Conservation (phyloP, 768 basidiomycete species). For the Mycena chlorophos region DNA sequence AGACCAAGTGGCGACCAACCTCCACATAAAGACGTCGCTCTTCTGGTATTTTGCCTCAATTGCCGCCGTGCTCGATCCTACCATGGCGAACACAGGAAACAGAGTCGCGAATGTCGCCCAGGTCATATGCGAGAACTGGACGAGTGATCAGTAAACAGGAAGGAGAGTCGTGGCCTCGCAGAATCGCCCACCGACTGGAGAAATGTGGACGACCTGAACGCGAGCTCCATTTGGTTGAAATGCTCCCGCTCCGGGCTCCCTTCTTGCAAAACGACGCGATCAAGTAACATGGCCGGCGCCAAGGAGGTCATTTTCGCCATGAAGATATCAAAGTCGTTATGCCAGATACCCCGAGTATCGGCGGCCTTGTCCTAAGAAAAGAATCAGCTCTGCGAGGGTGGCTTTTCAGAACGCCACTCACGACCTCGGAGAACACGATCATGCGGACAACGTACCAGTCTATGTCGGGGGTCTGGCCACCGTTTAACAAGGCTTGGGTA, state of each 20-base stretch:
- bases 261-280: not conserved
- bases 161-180: not conserved
- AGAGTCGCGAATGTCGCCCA: conserved; percentile 11
- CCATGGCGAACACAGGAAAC: conserved; percentile 11
- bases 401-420: not conserved
- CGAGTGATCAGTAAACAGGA: not conserved
- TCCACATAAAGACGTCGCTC: conserved; percentile 18
- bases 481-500: conserved; percentile 7
- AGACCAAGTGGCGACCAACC: conserved; percentile 6
- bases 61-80: conserved; percentile 5
- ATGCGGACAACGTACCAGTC: conserved; percentile 17
- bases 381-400: not conserved
- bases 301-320: not conserved
- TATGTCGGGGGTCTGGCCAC: conserved; percentile 15
- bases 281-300: conserved; percentile 9
- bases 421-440: conserved; percentile 18
- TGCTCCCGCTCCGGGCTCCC: not conserved
- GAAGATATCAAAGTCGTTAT: conserved; percentile 1
- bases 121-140: conserved; percentile 14
- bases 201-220: conserved; percentile 7
- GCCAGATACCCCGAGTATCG: conserved; percentile 10
- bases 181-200: conserved; percentile 2
- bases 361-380: conserved; percentile 8
- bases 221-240: conserved; percentile 6
- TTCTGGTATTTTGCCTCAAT: conserved; percentile 17